phyloP scores from a whole-genome alignment of 208 protist genomes.

The Porcisia hertigi region DNA sequence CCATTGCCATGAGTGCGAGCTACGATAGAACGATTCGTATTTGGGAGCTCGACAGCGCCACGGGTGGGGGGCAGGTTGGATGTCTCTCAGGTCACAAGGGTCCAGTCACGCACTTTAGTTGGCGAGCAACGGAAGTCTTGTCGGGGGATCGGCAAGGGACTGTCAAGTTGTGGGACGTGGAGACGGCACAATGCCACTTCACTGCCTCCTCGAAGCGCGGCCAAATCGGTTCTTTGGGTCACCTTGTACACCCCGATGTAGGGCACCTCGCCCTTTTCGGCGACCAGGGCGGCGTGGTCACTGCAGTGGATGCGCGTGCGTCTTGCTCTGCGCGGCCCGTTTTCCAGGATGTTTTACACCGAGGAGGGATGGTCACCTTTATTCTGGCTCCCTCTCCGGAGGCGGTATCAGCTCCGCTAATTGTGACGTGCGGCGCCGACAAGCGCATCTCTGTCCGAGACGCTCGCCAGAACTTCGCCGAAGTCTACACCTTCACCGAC shows the following conservation, averaged over 20 bases:
- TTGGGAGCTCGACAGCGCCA: slow-evolving; percentile 56
- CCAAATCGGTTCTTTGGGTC: slow-evolving; percentile 63
- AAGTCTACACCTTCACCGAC: slow-evolving; percentile 51
- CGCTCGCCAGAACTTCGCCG: slow-evolving; percentile 45
- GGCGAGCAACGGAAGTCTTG: slow-evolving; percentile 56
- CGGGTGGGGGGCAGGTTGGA: slow-evolving; percentile 42
- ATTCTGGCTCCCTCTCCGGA: slow-evolving; percentile 32
- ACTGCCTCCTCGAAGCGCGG: slow-evolving; percentile 68
- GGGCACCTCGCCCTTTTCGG: slow-evolving; percentile 60
- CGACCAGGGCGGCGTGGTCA: slow-evolving; percentile 75
- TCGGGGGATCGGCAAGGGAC: slow-evolving; percentile 83
- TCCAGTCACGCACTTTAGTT: slow-evolving; percentile 81
- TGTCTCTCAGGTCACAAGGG: slow-evolving; percentile 73
- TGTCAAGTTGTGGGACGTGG: slow-evolving; percentile 77
- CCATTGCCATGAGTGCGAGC: slow-evolving; percentile 65
- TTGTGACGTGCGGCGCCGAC: slow-evolving; percentile 85
- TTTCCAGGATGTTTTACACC: slow-evolving; percentile 61
- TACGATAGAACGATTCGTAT: slow-evolving; percentile 86
- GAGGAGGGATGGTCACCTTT: slow-evolving; percentile 69
- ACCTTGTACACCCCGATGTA: slow-evolving; percentile 37
- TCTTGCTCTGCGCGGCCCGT: slow-evolving; percentile 28
- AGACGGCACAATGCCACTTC: slow-evolving; percentile 45
- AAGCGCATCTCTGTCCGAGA: slow-evolving; percentile 70
- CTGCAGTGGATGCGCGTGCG: slow-evolving; percentile 63
- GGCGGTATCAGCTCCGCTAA: slow-evolving; percentile 37